Evolutionary conservation across 306 rosid genomes (phyloP), one percentile per base, ranked within the genome.

Genomic region (Vigna reflexopilosa): DNA sequence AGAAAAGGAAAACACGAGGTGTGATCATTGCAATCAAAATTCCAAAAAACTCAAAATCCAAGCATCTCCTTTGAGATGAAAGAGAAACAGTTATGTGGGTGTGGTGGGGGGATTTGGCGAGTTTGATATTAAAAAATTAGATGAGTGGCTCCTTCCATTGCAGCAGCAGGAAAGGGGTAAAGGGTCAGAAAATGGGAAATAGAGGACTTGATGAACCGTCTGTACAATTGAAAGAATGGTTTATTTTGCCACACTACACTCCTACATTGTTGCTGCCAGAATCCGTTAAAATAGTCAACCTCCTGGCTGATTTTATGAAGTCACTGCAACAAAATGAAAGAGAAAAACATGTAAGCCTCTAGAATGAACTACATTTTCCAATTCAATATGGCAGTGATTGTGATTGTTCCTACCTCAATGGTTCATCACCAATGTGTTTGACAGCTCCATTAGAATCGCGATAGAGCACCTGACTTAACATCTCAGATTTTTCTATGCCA

Each of bases 221-320:
- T 94, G 84, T 87, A 90, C 94, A 90, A 51, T 84, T 65, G 73
- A 81, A 87, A 83, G 16, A 81, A 61, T 73, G 51, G 22, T 77
- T 82, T 72, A 16, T 24, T 79, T 78, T 66, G 73, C 76, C 20
- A 81, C 76, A 81, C 80, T 88, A 89, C 81, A 83, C 86, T 81
- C 90, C 83, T 82, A 90, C 73, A 54, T 80, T 88, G 89, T 91
- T 83, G 77, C 91, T 86, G 88, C 93, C 87, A 16, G 95, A 89
- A 82, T 92, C 93, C 88, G 77, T 90, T 77, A 86, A 85, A 89
- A 91, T 95, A 11, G 93, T 95, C 90, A 92, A 77, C 73, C 95
- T 89, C 84, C 90, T 87, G 3, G 95, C 97, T 14, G 92, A 80
- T 89, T 81, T 92, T 61, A 83, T 47, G 78, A 94, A 94, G 54